Conservation (phyloP, 441 rosid species). For the Isatis lusitanica region DNA sequence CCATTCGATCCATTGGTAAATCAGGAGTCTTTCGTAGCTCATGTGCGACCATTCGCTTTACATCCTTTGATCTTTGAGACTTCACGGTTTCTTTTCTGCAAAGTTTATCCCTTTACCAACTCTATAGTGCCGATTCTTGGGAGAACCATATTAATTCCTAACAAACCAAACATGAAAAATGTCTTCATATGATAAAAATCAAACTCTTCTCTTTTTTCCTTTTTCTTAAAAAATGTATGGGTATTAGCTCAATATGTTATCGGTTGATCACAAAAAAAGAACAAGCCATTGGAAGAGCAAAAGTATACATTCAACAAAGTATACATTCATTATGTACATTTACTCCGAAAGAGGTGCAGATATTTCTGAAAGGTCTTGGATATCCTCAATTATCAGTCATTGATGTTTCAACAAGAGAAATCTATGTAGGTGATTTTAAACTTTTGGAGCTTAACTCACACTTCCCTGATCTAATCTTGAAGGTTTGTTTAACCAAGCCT, state of each 20-base stretch:
- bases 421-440: slow-evolving; percentile 73
- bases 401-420: slow-evolving; percentile 87
- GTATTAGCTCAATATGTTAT: background rate
- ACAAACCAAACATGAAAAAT: background rate
- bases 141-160: background rate
- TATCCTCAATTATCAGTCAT: slow-evolving; percentile 68
- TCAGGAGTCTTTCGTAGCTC: too few relatives aligned
- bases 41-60: too few relatives aligned
- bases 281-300: slow-evolving; percentile 93
- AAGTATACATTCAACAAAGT: slow-evolving; percentile 80
- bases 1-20: too few relatives aligned
- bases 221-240: background rate
- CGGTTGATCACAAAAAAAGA: slow-evolving; percentile 55
- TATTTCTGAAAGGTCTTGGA: slow-evolving; percentile 82
- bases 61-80: too few relatives aligned
- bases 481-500: slow-evolving; percentile 49
- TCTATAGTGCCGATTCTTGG: too few relatives aligned
- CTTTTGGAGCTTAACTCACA: slow-evolving; percentile 62
- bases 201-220: too few relatives aligned
- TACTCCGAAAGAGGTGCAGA: slow-evolving; percentile 89
- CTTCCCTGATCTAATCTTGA: slow-evolving; percentile 79
- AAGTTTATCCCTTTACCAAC: too few relatives aligned
- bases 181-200: background rate
- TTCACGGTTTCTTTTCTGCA: too few relatives aligned
- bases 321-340: slow-evolving; percentile 92